A percentile compares a stretch with the other conserved stretches of the same genome.
Conservation (phyloP, 108 stramenopile genomes). For the Cylindrotheca closterium region DNA sequence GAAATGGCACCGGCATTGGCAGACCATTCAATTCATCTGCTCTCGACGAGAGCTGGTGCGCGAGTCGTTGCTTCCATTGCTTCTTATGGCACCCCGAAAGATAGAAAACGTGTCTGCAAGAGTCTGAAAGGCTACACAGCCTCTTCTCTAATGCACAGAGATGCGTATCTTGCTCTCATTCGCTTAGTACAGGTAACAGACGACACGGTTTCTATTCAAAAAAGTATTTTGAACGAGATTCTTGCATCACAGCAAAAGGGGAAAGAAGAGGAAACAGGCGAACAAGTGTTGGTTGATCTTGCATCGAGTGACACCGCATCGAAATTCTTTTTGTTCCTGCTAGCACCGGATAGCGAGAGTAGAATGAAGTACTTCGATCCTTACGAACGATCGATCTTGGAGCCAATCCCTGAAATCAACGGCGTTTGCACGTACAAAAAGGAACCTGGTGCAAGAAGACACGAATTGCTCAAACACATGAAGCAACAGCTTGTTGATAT, state of each 20-base stretch:
- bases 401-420: conserved; percentile 35
- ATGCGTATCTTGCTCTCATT: conserved; percentile 89
- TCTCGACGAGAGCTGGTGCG: conserved; percentile 84
- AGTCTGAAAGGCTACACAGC: conserved; percentile 88
- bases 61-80: conserved; percentile 80
- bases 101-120: conserved; percentile 89
- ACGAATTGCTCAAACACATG: conserved; percentile 80
- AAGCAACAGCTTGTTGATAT: conserved; percentile 59
- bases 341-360: conserved; percentile 53
- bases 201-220: conserved; percentile 93
- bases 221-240: conserved; percentile 82
- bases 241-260: conserved; percentile 20
- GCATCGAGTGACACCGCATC: conserved; percentile 77
- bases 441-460: conserved; percentile 74
- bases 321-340: conserved; percentile 84
- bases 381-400: conserved; percentile 74
- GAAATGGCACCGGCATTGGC: conserved; percentile 63
- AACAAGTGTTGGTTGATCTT: conserved; percentile 60
- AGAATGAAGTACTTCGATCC: conserved; percentile 86
- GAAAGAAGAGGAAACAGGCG: conserved; percentile 5
- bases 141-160: conserved; percentile 82
- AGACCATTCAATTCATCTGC: conserved; percentile 79
- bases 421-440: conserved; percentile 83
- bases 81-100: conserved; percentile 88
- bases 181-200: conserved; percentile 88